Percentiles rank a stretch among this genome's conserved stretches.
Evolutionary conservation across 257 asterid genomes (phyloP).

Genomic region (Coffea eugenioides): DNA sequence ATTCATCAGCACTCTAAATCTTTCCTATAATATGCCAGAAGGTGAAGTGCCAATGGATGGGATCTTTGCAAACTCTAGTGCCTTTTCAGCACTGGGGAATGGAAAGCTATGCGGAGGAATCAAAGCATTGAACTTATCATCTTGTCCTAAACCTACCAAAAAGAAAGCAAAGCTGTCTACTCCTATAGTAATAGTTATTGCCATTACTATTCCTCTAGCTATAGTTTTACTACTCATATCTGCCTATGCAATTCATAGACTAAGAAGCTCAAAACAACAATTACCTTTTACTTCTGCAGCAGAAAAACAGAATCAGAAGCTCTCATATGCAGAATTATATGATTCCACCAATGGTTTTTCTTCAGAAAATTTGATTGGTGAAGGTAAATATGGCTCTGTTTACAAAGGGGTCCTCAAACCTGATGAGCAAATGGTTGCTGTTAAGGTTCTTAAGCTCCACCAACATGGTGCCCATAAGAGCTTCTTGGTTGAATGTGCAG

Average conservation of each 20-base stretch:
- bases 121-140: conserved; percentile 8
- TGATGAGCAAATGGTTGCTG: too few relatives aligned
- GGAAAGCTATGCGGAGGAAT: too few relatives aligned
- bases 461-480: too few relatives aligned
- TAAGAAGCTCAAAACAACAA: conserved; percentile 5
- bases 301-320: conserved; percentile 1
- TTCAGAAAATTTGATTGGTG: conserved; percentile 5
- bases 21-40: too few relatives aligned
- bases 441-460: too few relatives aligned
- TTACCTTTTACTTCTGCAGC: neutral
- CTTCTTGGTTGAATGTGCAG: too few relatives aligned
- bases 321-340: conserved; percentile 20
- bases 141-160: conserved; percentile 1
- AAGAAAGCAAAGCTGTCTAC: conserved; percentile 15
- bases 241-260: conserved; percentile 7
- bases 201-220: conserved; percentile 14
- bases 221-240: conserved; percentile 3
- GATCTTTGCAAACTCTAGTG: too few relatives aligned
- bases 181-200: conserved; percentile 12
- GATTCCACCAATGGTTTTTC: conserved; percentile 30
- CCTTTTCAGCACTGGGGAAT: too few relatives aligned
- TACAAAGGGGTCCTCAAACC: too few relatives aligned
- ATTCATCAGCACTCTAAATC: too few relatives aligned
- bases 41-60: too few relatives aligned
- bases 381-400: too few relatives aligned